phyloP scores from a whole-genome alignment of 2,329 filamentous ascomycete species.

The Botrytis pseudocinerea region DNA sequence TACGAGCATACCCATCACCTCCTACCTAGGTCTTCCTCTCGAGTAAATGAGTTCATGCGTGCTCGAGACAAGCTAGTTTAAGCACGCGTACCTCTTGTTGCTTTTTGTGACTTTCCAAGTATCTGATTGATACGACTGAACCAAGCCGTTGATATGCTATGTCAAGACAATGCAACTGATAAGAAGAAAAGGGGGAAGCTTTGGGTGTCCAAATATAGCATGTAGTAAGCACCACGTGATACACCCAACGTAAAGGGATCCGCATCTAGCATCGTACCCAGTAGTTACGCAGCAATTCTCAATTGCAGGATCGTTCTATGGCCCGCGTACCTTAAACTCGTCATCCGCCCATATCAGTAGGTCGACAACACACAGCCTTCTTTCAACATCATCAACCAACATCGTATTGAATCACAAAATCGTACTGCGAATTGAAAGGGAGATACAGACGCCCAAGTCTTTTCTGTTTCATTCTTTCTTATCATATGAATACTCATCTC shows the following conservation, averaged over 20 bases:
- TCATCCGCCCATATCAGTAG: conserved; percentile 18
- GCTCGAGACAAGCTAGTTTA: neutral
- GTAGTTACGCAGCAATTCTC: neutral
- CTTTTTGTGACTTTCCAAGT: neutral
- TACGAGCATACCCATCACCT: neutral
- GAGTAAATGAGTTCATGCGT: neutral
- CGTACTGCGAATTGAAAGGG: conserved; percentile 13
- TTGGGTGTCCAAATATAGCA: neutral
- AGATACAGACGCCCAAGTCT: conserved; percentile 20
- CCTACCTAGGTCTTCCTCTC: neutral
- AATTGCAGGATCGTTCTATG: conserved; percentile 19
- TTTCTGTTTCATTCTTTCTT: conserved; percentile 19
- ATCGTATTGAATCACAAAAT: conserved; percentile 18
- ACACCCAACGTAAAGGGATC: neutral
- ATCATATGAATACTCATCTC: conserved; percentile 22
- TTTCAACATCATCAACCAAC: conserved; percentile 17
- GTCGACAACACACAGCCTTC: conserved; percentile 14
- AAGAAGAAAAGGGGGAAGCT: neutral
- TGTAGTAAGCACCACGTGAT: neutral
- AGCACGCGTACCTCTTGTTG: neutral
- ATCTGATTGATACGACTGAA: neutral
- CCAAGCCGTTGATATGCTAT: neutral
- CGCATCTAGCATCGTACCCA: neutral
- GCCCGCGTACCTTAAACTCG: conserved; percentile 16
- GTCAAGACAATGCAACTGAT: neutral